Evolutionary conservation across 352 stramenopile species (phyloP).

Genomic region (Phytophthora quininea): DNA sequence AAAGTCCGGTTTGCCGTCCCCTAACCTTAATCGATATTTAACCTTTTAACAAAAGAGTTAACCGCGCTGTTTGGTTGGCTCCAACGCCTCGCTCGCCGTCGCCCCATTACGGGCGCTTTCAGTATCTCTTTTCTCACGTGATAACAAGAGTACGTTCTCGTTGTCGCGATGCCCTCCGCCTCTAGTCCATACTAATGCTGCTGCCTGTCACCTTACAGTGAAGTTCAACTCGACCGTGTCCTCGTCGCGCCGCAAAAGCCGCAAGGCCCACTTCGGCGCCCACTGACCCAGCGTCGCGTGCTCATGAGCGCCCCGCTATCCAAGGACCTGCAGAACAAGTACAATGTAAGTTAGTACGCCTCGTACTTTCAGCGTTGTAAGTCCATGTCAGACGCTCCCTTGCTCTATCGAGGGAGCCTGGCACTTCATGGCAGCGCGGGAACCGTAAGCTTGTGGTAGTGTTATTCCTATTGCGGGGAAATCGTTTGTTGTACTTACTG

Average conservation of each 20-base stretch:
- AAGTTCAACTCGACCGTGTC: constrained; percentile 95
- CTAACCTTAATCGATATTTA: constrained; percentile 20
- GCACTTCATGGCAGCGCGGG: constrained; percentile 91
- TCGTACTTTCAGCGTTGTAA: constrained; percentile 89
- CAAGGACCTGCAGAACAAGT: constrained; percentile 99
- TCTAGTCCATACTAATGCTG: constrained; percentile 1
- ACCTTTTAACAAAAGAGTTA: constrained; percentile 3
- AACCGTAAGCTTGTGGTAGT: constrained; percentile 56
- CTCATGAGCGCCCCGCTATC: constrained; percentile 98
- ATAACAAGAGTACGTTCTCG: constrained; percentile 81
- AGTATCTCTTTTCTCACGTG: constrained; percentile 90
- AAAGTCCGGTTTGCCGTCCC: constrained; percentile 9
- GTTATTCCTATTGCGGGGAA: too few species aligned
- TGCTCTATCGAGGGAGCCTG: constrained; percentile 34
- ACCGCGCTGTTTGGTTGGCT: constrained; percentile 38
- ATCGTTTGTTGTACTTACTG: not conserved
- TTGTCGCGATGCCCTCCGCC: not conserved
- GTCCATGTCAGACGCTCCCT: constrained; percentile 77
- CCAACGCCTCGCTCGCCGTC: not conserved
- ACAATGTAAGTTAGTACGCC: constrained; percentile 96
- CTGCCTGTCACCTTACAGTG: constrained; percentile 51
- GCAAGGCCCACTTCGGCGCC: constrained; percentile 99
- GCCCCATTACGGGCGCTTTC: constrained; percentile 5
- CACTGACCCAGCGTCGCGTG: constrained; percentile 95
- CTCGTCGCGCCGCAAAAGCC: constrained; percentile 97